Evolutionary conservation across 75 land plant species (phyloP).

Genomic region (Pinus tabuliformis): DNA sequence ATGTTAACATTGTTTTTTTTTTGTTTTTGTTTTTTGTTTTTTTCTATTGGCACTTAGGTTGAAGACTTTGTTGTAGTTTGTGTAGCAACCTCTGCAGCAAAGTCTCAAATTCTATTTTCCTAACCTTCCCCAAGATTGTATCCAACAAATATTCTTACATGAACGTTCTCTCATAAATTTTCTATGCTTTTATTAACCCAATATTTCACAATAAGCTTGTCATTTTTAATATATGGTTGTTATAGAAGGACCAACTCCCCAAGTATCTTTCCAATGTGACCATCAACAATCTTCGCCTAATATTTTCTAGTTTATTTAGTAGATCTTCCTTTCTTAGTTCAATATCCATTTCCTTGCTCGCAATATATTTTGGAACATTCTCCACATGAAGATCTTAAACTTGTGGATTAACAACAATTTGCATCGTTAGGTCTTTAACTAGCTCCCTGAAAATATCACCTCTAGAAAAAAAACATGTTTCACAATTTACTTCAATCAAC

Average conservation of each 20-base stretch:
- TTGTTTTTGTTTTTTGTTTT: too few species aligned
- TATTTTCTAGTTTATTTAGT: slow-evolving; percentile 71
- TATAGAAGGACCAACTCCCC: slow-evolving; percentile 77
- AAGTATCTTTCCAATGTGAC: slow-evolving; percentile 75
- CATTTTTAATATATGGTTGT: slow-evolving; percentile 89
- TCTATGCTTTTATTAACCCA: too few species aligned
- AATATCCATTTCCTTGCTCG: slow-evolving; percentile 80
- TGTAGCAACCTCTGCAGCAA: too few species aligned
- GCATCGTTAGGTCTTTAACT: slow-evolving; percentile 92
- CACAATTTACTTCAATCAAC: slow-evolving; percentile 90
- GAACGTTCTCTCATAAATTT: too few species aligned
- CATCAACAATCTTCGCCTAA: slow-evolving; percentile 89
- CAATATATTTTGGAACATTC: slow-evolving; percentile 69
- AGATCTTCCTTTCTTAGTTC: slow-evolving; percentile 80
- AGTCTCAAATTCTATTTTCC: too few species aligned
- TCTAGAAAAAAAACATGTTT: slow-evolving; percentile 94
- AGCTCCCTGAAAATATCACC: slow-evolving; percentile 81
- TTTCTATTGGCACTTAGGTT: too few species aligned
- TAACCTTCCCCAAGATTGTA: too few species aligned
- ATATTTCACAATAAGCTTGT: slow-evolving; percentile 72
- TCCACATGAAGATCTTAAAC: slow-evolving; percentile 69
- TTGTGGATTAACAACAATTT: slow-evolving; percentile 87
- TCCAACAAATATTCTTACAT: too few species aligned
- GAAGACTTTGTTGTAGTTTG: too few species aligned
- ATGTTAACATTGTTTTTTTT: too few species aligned